Base-by-base conservation (phyloP, 1,284 basidiomycete species). In the Vanrija sp. region DNA sequence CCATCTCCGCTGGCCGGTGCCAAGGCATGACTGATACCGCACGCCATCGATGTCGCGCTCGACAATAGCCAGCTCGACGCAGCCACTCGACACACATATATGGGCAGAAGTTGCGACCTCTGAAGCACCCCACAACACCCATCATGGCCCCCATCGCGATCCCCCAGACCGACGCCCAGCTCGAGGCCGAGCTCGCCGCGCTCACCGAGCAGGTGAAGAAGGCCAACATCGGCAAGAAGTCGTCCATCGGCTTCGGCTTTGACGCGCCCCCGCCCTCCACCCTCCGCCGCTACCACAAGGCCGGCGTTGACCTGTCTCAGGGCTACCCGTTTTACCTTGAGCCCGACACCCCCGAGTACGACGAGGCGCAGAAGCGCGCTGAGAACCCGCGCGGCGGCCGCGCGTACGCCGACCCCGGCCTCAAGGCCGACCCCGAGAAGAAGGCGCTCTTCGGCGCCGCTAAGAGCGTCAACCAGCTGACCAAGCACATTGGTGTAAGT, bases 361-460 rank as follows among this genome's bases (percentile, higher is more conserved):
- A 34, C 34, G 34, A 34, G 34, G 47, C 49, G 19, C n/a, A 49
- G 39, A 34, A 34, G 34, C 34, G 34, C 34, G 34, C 10, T 2
- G 34, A 6, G 9, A 34, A 34, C 34, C 34, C 34, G 12, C 34
- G 34, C 34, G 34, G 14, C 10, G 34, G 34, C 12, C 9, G 12
- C 10, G 7, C 34, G 10, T 34, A 34, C 34, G 34, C 34, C 34
- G 61, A 63, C 46, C 58, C 58, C 0, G 61, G 55, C 16, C 8
- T 23, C 14, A 55, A 56, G 21, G 61, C 62, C 26, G 62, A 63
- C 48, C 44, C 40, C 15, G 52, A 53, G 26, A 62, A 64, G 57
- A 60, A 62, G 52, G 55, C 54, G 18, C 57, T 64, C 18, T 58
- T 64, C 28, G 47, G 48, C 6, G 63, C 63, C 12, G 60, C 57